Evolutionary conservation across 2,329 filamentous ascomycete genomes (phyloP).

Genomic region (Cordyceps fumosorosea): DNA sequence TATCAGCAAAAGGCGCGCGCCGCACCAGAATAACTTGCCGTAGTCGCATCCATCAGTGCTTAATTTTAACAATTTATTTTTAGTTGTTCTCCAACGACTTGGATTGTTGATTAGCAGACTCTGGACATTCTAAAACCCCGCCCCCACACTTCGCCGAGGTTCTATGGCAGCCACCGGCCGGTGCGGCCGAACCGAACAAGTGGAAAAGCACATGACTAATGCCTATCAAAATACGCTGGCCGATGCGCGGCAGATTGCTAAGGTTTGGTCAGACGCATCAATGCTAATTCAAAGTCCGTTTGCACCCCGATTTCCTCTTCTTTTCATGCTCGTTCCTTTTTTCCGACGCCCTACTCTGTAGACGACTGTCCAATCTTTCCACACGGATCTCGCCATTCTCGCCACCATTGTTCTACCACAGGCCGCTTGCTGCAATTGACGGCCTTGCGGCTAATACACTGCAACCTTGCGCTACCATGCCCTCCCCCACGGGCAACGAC

Average conservation of each 20-base stretch:
- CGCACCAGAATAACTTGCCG: background rate
- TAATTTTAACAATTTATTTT: no score
- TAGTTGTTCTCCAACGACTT: background rate
- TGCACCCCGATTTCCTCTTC: background rate
- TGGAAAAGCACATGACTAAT: slow-evolving; percentile 10
- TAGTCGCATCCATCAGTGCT: background rate
- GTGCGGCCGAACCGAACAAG: background rate
- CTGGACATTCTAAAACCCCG: slow-evolving; percentile 6
- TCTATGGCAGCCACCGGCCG: slow-evolving; percentile 12
- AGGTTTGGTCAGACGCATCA: slow-evolving; percentile 6
- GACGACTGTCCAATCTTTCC: background rate
- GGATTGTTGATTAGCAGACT: background rate
- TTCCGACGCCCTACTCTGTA: background rate
- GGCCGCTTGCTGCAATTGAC: slow-evolving; percentile 1
- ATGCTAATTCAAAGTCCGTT: background rate
- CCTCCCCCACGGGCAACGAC: slow-evolving; percentile 13
- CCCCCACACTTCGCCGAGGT: slow-evolving; percentile 14
- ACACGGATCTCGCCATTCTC: background rate
- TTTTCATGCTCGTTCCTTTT: background rate
- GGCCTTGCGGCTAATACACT: background rate
- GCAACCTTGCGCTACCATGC: background rate
- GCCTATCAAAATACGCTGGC: background rate
- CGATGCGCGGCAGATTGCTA: slow-evolving; percentile 6
- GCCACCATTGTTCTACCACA: background rate
- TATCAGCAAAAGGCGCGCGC: background rate